Evolutionary conservation across 805 yeast species (phyloP), one percentile per base, ranked within the genome.

Genomic region (Candida nemodendra): DNA sequence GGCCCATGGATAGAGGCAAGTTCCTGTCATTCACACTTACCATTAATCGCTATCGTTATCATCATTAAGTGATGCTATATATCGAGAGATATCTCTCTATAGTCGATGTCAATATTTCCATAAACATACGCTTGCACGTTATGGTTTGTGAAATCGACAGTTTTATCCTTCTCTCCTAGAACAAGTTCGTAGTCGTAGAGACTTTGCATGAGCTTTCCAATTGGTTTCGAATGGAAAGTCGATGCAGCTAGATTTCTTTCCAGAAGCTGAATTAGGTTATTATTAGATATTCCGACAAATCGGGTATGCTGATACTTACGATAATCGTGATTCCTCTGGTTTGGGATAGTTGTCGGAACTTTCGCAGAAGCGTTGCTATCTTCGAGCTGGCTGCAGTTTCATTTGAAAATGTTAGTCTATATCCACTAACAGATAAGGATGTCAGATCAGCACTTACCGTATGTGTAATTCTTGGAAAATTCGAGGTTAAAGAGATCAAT

Each of bases 361-460:
- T 44, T 15, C 53, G 42, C 30, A 51, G 28, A 11, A 54, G 23
- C 6, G 36, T 30, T 3, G 47, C 36, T 16, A 54, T 25, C 21
- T 34, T 25, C 9, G 56, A 39, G 18, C 50, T 46, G 9, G 59
- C 57, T 51, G 26, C 14, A 9, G 9, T 11, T 9, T 9, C 14
- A 15, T 27, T 22, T 9, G 22, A 9, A 9, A 13, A 7, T 22
- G 36, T 38, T 32, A 38, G 51, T 38, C 25, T 18, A 13, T 24
- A 3, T 9, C n/a, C n/a, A n/a, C n/a, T n/a, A n/a, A n/a, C n/a
- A n/a, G n/a, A n/a, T n/a, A n/a, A n/a, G n/a, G n/a, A n/a, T n/a
- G n/a, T n/a, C n/a, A n/a, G n/a, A n/a, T n/a, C n/a, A n/a, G n/a
- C 8, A 52, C 62, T 36, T 44, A 56, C 62, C 61, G 13, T 35